Evolutionary conservation across 805 yeast genomes (phyloP).

Genomic region (Novakomyces olei): DNA sequence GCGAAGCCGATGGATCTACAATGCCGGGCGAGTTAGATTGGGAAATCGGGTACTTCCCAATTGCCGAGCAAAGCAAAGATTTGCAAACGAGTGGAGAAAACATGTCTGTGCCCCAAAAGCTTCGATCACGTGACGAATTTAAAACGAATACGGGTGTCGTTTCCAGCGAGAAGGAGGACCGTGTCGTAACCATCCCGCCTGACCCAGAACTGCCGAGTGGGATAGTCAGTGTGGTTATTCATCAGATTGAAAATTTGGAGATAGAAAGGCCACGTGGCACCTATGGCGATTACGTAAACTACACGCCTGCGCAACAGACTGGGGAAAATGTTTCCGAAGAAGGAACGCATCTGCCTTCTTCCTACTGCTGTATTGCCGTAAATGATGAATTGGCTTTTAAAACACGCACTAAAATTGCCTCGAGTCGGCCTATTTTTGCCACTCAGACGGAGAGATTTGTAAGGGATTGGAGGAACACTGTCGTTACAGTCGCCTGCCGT

Average conservation of each 20-base stretch:
- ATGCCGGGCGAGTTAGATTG: constrained; percentile 1
- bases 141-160: background rate
- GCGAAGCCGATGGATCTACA: background rate
- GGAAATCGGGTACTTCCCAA: background rate
- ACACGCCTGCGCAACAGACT: background rate
- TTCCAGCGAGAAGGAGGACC: background rate
- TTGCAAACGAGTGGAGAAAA: constrained; percentile 1
- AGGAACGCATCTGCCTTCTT: constrained; percentile 1
- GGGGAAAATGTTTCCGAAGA: constrained; percentile 1
- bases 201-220: constrained; percentile 3
- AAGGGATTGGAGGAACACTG: constrained; percentile 2
- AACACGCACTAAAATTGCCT: constrained; percentile 2
- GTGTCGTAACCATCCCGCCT: background rate
- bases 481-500: background rate
- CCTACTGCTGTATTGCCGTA: constrained; percentile 1
- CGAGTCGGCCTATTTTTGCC: constrained; percentile 2
- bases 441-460: constrained; percentile 3
- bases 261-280: background rate
- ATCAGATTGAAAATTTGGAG: constrained; percentile 1
- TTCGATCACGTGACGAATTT: background rate
- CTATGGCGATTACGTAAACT: background rate
- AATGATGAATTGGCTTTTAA: constrained; percentile 1
- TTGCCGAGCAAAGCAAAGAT: background rate
- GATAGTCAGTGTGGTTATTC: background rate
- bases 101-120: background rate